These are phyloP conservation scores for Albizia julibrissin DNA, from an alignment of 306 rosid species.

Conservation along the genomic window DNA sequence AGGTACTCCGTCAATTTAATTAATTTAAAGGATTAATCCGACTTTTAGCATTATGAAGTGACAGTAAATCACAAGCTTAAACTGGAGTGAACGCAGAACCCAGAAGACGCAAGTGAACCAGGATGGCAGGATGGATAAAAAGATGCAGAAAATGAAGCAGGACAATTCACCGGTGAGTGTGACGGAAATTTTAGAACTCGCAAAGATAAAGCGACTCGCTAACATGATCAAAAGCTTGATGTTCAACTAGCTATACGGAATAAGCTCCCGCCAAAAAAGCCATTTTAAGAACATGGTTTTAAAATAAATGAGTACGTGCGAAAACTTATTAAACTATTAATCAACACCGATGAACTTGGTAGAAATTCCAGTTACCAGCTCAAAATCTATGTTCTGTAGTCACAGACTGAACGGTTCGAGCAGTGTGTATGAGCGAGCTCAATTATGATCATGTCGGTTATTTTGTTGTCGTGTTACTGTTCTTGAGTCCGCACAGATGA, in stretches of 20 bases:
- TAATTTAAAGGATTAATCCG: too few species aligned
- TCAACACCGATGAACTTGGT: not conserved
- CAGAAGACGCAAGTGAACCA: not conserved
- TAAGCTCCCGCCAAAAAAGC: not conserved
- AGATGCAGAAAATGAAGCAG: too few species aligned
- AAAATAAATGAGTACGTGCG: not conserved
- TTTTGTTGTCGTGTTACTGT: constrained; percentile 16
- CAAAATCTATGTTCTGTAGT: not conserved
- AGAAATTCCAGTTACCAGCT: not conserved
- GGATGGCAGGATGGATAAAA: too few species aligned
- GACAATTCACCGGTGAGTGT: too few species aligned
- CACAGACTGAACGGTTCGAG: not conserved
- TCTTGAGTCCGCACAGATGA: constrained; percentile 25
- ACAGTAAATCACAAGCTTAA: not conserved
- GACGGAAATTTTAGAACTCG: too few species aligned
- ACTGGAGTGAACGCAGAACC: not conserved
- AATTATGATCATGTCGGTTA: constrained; percentile 19
- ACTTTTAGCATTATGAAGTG: not conserved
- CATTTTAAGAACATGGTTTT: not conserved
- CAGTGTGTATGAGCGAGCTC: not conserved
- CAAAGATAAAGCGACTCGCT: not conserved
- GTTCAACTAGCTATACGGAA: not conserved
- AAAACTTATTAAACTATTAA: not conserved
- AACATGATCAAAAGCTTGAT: not conserved
- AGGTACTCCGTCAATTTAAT: too few species aligned